Base-by-base conservation (phyloP, 2,329 filamentous ascomycete genomes). In the Scedosporium minutisporum region DNA sequence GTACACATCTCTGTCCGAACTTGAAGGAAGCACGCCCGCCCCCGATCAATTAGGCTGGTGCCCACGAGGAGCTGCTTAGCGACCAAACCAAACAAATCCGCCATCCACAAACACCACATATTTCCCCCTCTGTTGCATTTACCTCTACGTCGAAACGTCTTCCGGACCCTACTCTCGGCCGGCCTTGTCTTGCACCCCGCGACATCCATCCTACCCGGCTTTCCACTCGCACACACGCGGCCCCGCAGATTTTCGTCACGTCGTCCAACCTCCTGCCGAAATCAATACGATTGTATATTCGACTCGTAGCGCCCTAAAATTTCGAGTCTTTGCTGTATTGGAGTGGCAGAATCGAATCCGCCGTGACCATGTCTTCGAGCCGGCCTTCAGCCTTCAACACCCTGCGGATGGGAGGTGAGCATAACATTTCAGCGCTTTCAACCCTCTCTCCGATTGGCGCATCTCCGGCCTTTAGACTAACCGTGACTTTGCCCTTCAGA, bases 361-460 rank as follows among this genome's bases (percentile, higher is more conserved):
- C 27, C 23, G 48, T 29, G n/a, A 44, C 33, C 48, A 96, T 96
- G 92, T 92, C 91, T 82, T 88, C 92, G 79, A 95, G 88, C 81
- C 86, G 93, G 82, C 90, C 93, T 77, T 89, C 91, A 83, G 88
- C 91, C 74, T 96, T 97, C 80, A 85, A 82, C 73, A 84, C 79
- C 71, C 75, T 97, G 82, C 90, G 93, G 81, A 97, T 97, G 92
- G 95, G 93, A 86, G 95, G 93, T 97, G 83, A 88, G 91, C 71
- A 66, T 57, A 64, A 44, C 64, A 53, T 61, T 61, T 61, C 55
- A 57, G 14, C 62, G 62, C 61, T 55, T 65, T 63, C 64, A 29
- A 60, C 60, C 16, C 51, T 21, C 46, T 60, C 29, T 62, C 57
- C 48, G 38, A 29, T 57, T 62, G 27, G 55, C 29, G 53, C 41